phyloP scores from a whole-genome alignment of 2,329 filamentous ascomycete genomes.

The Cercospora sesami region DNA sequence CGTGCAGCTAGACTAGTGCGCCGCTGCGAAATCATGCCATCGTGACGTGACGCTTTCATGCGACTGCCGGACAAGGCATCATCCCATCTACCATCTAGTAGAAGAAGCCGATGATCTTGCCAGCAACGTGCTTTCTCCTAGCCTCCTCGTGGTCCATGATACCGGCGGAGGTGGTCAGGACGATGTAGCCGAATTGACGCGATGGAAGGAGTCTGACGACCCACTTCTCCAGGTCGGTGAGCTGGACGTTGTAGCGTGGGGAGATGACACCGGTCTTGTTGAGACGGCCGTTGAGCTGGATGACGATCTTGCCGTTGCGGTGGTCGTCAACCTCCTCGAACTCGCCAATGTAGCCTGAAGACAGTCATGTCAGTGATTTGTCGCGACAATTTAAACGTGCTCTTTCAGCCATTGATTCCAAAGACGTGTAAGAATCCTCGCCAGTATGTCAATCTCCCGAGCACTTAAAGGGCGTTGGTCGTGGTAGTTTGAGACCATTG shows the following conservation, averaged over 20 bases:
- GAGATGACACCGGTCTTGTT: slow-evolving; percentile 99
- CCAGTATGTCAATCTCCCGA: slow-evolving; percentile 82
- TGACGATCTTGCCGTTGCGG: slow-evolving; percentile 99
- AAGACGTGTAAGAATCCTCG: slow-evolving; percentile 97
- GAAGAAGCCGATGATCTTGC: slow-evolving; percentile 99
- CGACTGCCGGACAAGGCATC: neutral
- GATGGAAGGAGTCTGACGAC: slow-evolving; percentile 97
- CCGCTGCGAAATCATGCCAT: slow-evolving; percentile 21
- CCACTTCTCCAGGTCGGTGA: slow-evolving; percentile 98
- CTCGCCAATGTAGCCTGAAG: slow-evolving; percentile 93
- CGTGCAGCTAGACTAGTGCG: slow-evolving; percentile 22
- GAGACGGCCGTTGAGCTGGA: slow-evolving; percentile 97
- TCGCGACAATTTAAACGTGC: slow-evolving; percentile 94
- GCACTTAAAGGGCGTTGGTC: slow-evolving; percentile 99
- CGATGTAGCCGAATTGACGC: slow-evolving; percentile 99
- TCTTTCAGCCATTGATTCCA: slow-evolving; percentile 70
- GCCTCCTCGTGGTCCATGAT: slow-evolving; percentile 99
- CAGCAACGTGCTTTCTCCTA: slow-evolving; percentile 95
- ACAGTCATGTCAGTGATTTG: slow-evolving; percentile 62
- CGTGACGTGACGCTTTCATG: slow-evolving; percentile 15
- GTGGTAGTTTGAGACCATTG: slow-evolving; percentile 78
- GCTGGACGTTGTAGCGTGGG: slow-evolving; percentile 98
- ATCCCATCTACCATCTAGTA: slow-evolving; percentile 58
- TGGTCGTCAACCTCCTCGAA: slow-evolving; percentile 99
- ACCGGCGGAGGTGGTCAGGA: slow-evolving; percentile 97